These are phyloP conservation scores for Sarcodon aspratus DNA, from an alignment of 768 basidiomycete genomes.

Conservation along the genomic window DNA sequence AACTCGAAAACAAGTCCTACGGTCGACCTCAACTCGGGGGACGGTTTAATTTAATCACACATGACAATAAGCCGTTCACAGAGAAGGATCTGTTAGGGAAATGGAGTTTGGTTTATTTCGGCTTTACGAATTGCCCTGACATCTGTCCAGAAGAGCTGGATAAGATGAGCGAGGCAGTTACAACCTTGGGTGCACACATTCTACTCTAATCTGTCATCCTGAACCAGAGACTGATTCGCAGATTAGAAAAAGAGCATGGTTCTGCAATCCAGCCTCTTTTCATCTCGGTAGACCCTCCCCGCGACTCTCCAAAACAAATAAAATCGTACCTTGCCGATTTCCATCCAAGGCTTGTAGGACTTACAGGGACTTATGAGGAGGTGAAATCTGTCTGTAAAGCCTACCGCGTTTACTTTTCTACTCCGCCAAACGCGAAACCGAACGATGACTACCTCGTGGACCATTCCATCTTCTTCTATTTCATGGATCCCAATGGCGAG, in stretches of 20 bases:
- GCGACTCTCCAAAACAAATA: slow-evolving; percentile 60
- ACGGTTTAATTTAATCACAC: slow-evolving; percentile 67
- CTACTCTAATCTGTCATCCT: not conserved
- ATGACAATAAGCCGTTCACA: slow-evolving; percentile 59
- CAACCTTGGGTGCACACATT: slow-evolving; percentile 48
- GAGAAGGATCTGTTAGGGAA: slow-evolving; percentile 78
- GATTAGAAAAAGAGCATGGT: slow-evolving; percentile 56
- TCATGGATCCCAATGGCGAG: slow-evolving; percentile 91
- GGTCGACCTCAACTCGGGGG: slow-evolving; percentile 89
- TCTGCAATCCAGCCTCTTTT: slow-evolving; percentile 80
- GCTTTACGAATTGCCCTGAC: slow-evolving; percentile 99
- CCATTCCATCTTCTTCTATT: slow-evolving; percentile 93
- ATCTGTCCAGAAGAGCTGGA: slow-evolving; percentile 98
- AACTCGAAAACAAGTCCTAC: slow-evolving; percentile 58
- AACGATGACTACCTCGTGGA: slow-evolving; percentile 96
- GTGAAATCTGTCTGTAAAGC: slow-evolving; percentile 87
- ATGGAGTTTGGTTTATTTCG: slow-evolving; percentile 92
- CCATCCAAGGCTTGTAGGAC: slow-evolving; percentile 81
- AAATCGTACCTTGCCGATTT: slow-evolving; percentile 71
- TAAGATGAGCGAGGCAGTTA: slow-evolving; percentile 76
- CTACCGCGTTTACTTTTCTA: slow-evolving; percentile 98
- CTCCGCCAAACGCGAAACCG: slow-evolving; percentile 77
- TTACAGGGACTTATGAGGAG: slow-evolving; percentile 76
- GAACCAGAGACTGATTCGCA: not conserved
- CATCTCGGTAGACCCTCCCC: slow-evolving; percentile 93